Evolutionary conservation across 202 grass and related monocot genomes (phyloP), one percentile per base, ranked within the genome.

Genomic region (Saccharum hybrid): DNA sequence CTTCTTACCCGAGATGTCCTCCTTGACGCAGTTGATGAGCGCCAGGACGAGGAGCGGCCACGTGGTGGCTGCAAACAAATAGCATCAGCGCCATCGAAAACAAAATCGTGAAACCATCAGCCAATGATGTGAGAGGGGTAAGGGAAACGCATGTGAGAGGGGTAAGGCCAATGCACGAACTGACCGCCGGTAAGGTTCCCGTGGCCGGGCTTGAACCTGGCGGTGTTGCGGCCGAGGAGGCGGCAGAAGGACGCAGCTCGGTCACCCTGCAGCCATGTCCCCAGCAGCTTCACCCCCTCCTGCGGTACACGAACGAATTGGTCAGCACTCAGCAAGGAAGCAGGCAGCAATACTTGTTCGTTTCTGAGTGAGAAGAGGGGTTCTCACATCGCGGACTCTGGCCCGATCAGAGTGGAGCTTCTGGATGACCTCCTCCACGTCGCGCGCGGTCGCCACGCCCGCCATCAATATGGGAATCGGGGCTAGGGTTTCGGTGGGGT

Each of bases 211-310:
- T 88, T 90, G 45, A 84, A 59, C 67, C 66, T 89, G 39, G 54
- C 72, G 28, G 92, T 93, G 78, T 87, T 93, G 70, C 80, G 88
- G 43, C 88, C 72, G 51, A 97, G 95, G n/a, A 93, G 71, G 75
- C 80, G 83, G 72, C 85, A 98, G 82, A 98, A 94, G 46, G 81
- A 66, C 56, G 57, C 21, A 36, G 85, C 86, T 15, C 87, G 84
- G 82, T 93, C 90, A 30, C 88, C 88, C 72, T 88, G 88, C 74
- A 95, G 79, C 92, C 92, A 95, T 41, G 67, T 88, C 41, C 83
- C 94, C 61, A 95, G 82, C 64, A 91, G 89, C 83, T 91, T 95
- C 7, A 93, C 82, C 73, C 95, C 95, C 78, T 98, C 95, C 95
- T 94, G 77, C 43, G 22, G 10, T 7, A 40, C 11, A 72, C 18